Base-by-base conservation (phyloP, 2,329 filamentous ascomycete species). In the Diaporthe longicolla region DNA sequence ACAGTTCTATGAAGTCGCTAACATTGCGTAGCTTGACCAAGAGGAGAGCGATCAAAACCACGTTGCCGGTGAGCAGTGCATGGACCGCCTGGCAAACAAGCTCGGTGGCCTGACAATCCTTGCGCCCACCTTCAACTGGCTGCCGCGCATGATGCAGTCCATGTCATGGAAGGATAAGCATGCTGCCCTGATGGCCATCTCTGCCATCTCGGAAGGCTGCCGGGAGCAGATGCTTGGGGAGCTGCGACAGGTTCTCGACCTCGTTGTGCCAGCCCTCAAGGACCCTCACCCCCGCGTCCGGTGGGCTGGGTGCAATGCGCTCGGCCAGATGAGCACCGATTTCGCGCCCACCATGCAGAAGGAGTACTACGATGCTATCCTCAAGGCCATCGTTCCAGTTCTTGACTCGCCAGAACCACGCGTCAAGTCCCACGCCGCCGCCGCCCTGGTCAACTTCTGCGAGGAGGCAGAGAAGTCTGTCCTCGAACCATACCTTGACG, bases 271-370 rank as follows among this genome's bases (percentile, higher is more conserved):
- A 21, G 94, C 96, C 48, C 89, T 99, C 48, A 92, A 93, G 79
- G 96, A 99, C 81, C 90, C 93, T 52, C 97, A 99, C 81, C 94
- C 97, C 54, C 94, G 97, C 81, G 97, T 99, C 72, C 93, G 96
- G 79, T 99, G 97, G 92, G 97, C 97, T 70, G 97, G 95, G 45
- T 99, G 97, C 87, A 98, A 99, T 81, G 97, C 97, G 55, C 89
- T 99, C n/a, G 97, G 97, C 37, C 97, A 99, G 84, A 99, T 99
- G 97, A 98, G 96, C 86, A 99, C 97, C 43, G 97, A 99, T 81
- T 99, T 99, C 83, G 96, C 97, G 17, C 95, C 95, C 17, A 97
- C 94, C 15, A 98, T 99, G 96, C 97, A 99, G 84, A 93, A 94
- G 78, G 97, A 98, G 79, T 97, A 97, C 83, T 97, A 98, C 83